phyloP scores from a whole-genome alignment of 202 grass and related monocot genomes.

The Musa balbisiana region DNA sequence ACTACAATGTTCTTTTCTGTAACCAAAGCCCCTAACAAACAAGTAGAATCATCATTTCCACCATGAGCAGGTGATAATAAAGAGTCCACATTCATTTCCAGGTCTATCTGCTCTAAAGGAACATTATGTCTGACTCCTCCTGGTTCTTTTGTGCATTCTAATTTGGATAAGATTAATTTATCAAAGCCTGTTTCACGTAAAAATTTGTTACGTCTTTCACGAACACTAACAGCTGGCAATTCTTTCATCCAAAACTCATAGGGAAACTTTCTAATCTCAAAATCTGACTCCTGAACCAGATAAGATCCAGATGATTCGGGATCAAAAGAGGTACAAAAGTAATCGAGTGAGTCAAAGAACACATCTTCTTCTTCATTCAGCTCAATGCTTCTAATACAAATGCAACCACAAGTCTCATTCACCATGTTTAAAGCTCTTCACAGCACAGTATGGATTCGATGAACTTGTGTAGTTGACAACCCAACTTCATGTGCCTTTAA shows the following conservation, averaged over 20 bases:
- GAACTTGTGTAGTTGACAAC: neutral
- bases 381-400: slow-evolving; percentile 33
- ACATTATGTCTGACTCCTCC: slow-evolving; percentile 26
- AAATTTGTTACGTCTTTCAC: slow-evolving; percentile 63
- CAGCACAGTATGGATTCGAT: slow-evolving; percentile 1
- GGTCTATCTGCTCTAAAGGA: slow-evolving; percentile 19
- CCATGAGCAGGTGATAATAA: slow-evolving; percentile 30
- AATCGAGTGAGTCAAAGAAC: slow-evolving; percentile 74
- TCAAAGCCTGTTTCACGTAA: slow-evolving; percentile 51
- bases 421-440: neutral
- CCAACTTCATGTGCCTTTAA: neutral
- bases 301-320: slow-evolving; percentile 37
- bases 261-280: slow-evolving; percentile 19
- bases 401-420: neutral
- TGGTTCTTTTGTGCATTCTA: slow-evolving; percentile 21
- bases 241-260: slow-evolving; percentile 38
- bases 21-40: slow-evolving; percentile 37
- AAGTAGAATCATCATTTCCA: slow-evolving; percentile 15
- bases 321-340: slow-evolving; percentile 31
- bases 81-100: slow-evolving; percentile 28
- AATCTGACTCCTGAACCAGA: slow-evolving; percentile 29
- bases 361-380: slow-evolving; percentile 46
- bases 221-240: slow-evolving; percentile 36
- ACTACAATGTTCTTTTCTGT: slow-evolving; percentile 28
- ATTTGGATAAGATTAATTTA: slow-evolving; percentile 29